Evolutionary conservation across 78 protist species (phyloP).

Genomic region (Cyanophora paradoxa): DNA sequence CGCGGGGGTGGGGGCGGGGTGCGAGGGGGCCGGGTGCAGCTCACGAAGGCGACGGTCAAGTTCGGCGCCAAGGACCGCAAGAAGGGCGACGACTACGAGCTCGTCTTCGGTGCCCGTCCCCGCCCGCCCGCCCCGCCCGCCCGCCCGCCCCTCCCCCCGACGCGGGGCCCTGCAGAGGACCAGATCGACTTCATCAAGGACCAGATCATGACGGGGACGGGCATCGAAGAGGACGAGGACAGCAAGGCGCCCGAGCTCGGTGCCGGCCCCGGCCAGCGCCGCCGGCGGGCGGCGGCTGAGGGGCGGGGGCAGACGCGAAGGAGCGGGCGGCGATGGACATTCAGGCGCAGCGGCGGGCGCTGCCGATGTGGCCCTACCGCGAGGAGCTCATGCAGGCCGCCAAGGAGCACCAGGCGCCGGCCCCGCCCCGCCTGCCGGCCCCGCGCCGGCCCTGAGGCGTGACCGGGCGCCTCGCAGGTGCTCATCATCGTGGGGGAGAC

Average conservation of each 20-base stretch:
- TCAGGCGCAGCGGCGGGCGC: not conserved
- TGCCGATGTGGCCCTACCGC: not conserved
- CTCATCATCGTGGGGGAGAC: constrained; percentile 79
- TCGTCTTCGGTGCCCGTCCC: not conserved
- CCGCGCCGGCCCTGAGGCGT: not conserved
- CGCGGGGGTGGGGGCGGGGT: too few species aligned
- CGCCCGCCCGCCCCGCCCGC: not conserved
- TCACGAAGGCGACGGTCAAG: constrained; percentile 20
- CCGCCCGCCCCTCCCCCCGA: too few species aligned
- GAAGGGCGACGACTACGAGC: not conserved
- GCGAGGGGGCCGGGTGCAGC: not conserved
- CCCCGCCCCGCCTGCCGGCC: not conserved
- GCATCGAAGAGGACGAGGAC: constrained; percentile 3
- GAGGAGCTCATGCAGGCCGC: constrained; percentile 5
- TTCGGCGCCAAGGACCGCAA: constrained; percentile 36
- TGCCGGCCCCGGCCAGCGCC: too few species aligned
- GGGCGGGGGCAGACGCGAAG: not conserved
- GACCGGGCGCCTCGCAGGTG: not conserved
- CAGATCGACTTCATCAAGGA: constrained; percentile 64
- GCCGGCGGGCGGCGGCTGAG: not conserved
- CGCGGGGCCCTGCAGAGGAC: too few species aligned
- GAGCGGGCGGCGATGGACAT: not conserved
- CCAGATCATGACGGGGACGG: constrained; percentile 27
- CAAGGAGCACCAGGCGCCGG: not conserved
- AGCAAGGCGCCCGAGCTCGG: constrained; percentile 14